Base-by-base conservation (phyloP, 257 asterid species). In the Striga asiatica region DNA sequence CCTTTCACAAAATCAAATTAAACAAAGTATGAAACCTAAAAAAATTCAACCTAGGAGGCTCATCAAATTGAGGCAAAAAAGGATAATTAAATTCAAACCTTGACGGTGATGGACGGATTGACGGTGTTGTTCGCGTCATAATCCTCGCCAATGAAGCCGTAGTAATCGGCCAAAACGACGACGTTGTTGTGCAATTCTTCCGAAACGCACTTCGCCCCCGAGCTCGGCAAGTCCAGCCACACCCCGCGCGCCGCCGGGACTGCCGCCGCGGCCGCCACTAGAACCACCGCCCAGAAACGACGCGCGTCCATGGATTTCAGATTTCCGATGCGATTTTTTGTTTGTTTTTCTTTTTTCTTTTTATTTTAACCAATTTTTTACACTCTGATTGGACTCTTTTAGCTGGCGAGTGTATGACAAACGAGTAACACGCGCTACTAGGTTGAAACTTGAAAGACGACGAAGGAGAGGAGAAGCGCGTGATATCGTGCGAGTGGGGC, bases 141-240 rank as follows among this genome's bases (percentile, higher is more conserved):
- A 1, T 75, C 78, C 39, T 66, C 82, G 9, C 81, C 86, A 58
- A 69, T 32, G 74, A 81, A 70, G 45, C 89, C 79, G 52, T 48
- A 70, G 75, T 83, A 89, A 68, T 89, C 94, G 0, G 74, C 80
- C 61, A 89, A 56, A 67, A 86, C 96, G 45, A 89, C 95, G 67
- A 81, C 86, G 76, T 78, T 75, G 58, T 14, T 64, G 58, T 75
- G 82, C 39, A 89, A 49, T 3, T 83, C 96, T 60, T 89, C 96
- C 14, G 93, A 83, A 8, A 89, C 58, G 60, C 98, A 89, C 76
- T 81, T 89, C 31, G 81, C 42, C n/a, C 88, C 98, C 24, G 82
- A 24, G 17, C 56, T 66, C 37, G 98, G 93, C 50, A 89, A 16
- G 16, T 81, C 89, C 65, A 86, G 12, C 96, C 96, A 89, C 58